Conservation (phyloP, 2,329 filamentous ascomycete species). For the Aspergillus sp. region DNA sequence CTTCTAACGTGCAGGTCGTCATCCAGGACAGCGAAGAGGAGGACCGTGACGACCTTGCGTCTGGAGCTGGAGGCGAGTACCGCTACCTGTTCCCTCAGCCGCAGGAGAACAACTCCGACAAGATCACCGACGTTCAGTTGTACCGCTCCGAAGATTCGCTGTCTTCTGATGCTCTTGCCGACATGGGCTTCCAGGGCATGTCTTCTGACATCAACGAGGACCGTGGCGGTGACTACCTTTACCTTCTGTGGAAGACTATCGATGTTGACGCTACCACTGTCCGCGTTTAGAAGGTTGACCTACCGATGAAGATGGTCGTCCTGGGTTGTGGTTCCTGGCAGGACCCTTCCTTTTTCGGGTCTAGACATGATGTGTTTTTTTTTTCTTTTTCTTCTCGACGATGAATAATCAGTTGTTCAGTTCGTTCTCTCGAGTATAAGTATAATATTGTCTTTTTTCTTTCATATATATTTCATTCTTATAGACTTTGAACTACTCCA, state of each 20-base stretch:
- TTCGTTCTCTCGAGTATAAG: not conserved
- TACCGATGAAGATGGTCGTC: not conserved
- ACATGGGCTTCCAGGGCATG: not conserved
- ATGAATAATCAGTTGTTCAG: not conserved
- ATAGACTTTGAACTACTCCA: no score
- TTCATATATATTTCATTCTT: no score
- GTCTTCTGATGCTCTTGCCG: not conserved
- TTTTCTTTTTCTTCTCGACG: not conserved
- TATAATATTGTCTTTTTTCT: not conserved
- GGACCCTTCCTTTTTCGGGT: no score
- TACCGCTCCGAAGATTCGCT: not conserved
- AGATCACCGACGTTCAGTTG: not conserved
- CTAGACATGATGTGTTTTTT: no score
- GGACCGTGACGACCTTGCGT: not conserved
- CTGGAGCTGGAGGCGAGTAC: not conserved
- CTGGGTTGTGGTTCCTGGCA: not conserved
- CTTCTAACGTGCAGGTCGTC: not conserved
- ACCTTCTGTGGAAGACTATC: conserved; percentile 1
- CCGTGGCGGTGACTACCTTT: not conserved
- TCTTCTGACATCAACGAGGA: not conserved
- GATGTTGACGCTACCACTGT: not conserved
- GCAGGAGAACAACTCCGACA: not conserved
- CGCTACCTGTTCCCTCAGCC: not conserved
- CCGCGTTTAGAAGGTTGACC: not conserved
- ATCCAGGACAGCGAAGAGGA: not conserved